A percentile compares a stretch with the other conserved stretches of the same genome.
Evolutionary conservation across 2,329 filamentous ascomycete genomes (phyloP).

Genomic region (Scedosporium minutisporum): DNA sequence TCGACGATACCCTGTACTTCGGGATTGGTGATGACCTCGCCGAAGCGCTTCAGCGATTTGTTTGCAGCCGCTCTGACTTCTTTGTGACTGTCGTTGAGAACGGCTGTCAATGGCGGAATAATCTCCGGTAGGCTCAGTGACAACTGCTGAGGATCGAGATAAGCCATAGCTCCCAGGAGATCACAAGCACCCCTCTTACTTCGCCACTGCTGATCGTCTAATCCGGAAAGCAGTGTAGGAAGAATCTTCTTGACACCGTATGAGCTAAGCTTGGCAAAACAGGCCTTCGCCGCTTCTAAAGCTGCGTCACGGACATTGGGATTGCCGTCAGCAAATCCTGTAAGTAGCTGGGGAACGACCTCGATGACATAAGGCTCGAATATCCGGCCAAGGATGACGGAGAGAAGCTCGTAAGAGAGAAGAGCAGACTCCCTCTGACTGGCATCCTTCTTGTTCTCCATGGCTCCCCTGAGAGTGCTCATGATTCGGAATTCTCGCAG

Average conservation of each 20-base stretch:
- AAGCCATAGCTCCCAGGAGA: slow-evolving; percentile 94
- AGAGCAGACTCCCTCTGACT: slow-evolving; percentile 83
- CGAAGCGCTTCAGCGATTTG: slow-evolving; percentile 91
- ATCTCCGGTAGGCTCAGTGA: slow-evolving; percentile 89
- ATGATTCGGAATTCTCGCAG: slow-evolving; percentile 81
- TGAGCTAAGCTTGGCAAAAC: slow-evolving; percentile 86
- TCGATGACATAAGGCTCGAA: slow-evolving; percentile 98
- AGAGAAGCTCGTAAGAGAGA: slow-evolving; percentile 82
- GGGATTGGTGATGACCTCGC: slow-evolving; percentile 95
- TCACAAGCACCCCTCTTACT: slow-evolving; percentile 98
- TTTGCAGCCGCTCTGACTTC: slow-evolving; percentile 89
- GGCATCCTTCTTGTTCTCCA: slow-evolving; percentile 91
- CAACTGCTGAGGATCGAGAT: slow-evolving; percentile 90
- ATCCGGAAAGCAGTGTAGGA: slow-evolving; percentile 79
- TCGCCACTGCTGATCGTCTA: slow-evolving; percentile 94
- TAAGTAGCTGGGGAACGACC: slow-evolving; percentile 81
- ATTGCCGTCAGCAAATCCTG: slow-evolving; percentile 80
- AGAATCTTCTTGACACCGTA: slow-evolving; percentile 93
- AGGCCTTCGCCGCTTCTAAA: slow-evolving; percentile 85
- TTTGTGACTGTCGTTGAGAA: slow-evolving; percentile 96
- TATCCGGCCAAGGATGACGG: slow-evolving; percentile 72
- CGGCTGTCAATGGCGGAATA: slow-evolving; percentile 87
- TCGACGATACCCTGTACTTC: slow-evolving; percentile 90
- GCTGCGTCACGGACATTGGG: slow-evolving; percentile 88
- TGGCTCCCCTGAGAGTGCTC: slow-evolving; percentile 65